phyloP scores from a whole-genome alignment of 1,284 basidiomycete genomes.

The Ustilago nuda region DNA sequence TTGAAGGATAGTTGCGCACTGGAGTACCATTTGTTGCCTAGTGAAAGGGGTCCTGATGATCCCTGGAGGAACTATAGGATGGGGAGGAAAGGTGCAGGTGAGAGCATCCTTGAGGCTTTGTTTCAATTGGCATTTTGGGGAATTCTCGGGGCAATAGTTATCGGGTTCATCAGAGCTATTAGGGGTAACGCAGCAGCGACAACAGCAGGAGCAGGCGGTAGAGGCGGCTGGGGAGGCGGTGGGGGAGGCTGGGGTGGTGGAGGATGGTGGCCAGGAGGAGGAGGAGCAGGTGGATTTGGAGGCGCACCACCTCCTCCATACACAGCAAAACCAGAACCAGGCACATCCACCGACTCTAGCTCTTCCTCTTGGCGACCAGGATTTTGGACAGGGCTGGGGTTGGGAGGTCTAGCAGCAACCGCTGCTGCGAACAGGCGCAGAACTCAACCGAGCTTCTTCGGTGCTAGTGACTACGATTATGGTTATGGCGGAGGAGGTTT shows the following conservation, averaged over 20 bases:
- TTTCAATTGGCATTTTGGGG: constrained; percentile 75
- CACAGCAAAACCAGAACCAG: constrained; percentile 71
- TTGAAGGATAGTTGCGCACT: constrained; percentile 73
- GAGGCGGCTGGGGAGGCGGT: constrained; percentile 72
- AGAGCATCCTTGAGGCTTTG: constrained; percentile 68
- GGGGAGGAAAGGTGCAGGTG: constrained; percentile 27
- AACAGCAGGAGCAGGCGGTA: constrained; percentile 48
- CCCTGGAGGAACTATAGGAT: constrained; percentile 11
- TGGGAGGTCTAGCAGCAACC: constrained; percentile 42
- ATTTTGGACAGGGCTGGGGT: constrained; percentile 58
- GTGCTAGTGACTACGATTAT: constrained; percentile 4
- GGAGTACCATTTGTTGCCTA: constrained; percentile 45
- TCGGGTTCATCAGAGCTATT: constrained; percentile 30
- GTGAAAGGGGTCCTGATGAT: constrained; percentile 17
- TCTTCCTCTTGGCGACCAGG: constrained; percentile 50
- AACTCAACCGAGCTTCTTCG: constrained; percentile 3
- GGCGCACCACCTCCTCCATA: constrained; percentile 82
- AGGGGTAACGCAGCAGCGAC: not conserved
- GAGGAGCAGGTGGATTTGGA: constrained; percentile 23
- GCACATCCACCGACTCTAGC: not conserved
- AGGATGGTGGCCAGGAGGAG: constrained; percentile 43
- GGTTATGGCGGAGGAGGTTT: constrained; percentile 9
- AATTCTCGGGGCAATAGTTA: constrained; percentile 48
- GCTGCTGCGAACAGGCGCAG: constrained; percentile 23
- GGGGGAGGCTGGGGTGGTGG: constrained; percentile 51